A percentile compares a stretch with the other conserved stretches of the same genome.
Evolutionary conservation across 225 moss, liverwort and hornwort genomes (phyloP).

Genomic region (Physcomitrellopsis africana): DNA sequence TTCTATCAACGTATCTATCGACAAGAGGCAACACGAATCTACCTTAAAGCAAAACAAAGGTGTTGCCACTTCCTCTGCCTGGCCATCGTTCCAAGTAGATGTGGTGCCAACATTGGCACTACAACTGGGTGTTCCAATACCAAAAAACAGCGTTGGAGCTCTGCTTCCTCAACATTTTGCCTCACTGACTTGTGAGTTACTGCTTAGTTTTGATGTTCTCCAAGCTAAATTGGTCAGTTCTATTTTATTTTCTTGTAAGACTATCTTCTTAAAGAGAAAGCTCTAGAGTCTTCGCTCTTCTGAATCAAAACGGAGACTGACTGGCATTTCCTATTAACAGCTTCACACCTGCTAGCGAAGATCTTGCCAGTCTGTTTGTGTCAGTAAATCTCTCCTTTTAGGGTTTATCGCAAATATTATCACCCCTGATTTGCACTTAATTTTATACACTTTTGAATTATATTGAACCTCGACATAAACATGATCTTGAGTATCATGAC

Average conservation of each 20-base stretch:
- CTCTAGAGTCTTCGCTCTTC: not conserved
- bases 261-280: not conserved
- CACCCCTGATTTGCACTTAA: not conserved
- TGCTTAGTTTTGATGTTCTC: slow-evolving; percentile 5
- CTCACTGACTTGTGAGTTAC: slow-evolving; percentile 58
- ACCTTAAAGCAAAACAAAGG: slow-evolving; percentile 23
- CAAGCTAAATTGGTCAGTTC: not conserved
- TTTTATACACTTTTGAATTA: not conserved
- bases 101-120: slow-evolving; percentile 84
- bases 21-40: slow-evolving; percentile 13
- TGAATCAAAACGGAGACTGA: not conserved
- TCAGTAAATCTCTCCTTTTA: not conserved
- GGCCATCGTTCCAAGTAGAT: slow-evolving; percentile 70
- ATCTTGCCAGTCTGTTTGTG: slow-evolving; percentile 12
- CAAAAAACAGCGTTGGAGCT: slow-evolving; percentile 78
- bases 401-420: not conserved
- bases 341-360: slow-evolving; percentile 12
- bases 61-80: slow-evolving; percentile 36
- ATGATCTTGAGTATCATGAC: slow-evolving; percentile 9
- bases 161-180: slow-evolving; percentile 71
- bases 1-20: slow-evolving; percentile 13
- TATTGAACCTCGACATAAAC: slow-evolving; percentile 6
- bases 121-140: slow-evolving; percentile 77
- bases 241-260: not conserved
- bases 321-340: not conserved